These are phyloP conservation scores for Waltiozyma sp. DNA, from an alignment of 1,139 yeast species.

Conservation along the genomic window DNA sequence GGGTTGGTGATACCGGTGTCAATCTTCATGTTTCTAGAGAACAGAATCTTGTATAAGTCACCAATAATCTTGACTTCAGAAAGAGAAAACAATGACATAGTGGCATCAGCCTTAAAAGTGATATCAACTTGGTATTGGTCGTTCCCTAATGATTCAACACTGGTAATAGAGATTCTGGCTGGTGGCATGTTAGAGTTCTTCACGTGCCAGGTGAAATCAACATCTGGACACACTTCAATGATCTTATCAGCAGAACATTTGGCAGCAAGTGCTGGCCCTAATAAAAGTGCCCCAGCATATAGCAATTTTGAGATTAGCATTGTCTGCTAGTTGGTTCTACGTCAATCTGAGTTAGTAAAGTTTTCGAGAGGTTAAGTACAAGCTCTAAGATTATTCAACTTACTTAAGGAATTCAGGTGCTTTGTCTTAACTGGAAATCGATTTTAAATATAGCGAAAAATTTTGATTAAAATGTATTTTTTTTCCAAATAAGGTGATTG, in stretches of 20 bases:
- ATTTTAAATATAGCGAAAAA: no score
- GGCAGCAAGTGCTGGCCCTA: not conserved
- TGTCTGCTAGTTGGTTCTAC: not conserved
- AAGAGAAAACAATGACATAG: constrained; percentile 6
- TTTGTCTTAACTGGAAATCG: no score
- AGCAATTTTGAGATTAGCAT: not conserved
- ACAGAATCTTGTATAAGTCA: constrained; percentile 5
- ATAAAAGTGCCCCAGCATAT: not conserved
- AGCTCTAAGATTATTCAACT: no score
- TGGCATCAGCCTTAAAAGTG: constrained; percentile 19
- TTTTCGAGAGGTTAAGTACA: no score
- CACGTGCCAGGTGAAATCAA: constrained; percentile 19
- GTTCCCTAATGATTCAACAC: constrained; percentile 2
- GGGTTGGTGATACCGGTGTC: constrained; percentile 6
- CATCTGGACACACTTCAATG: constrained; percentile 9
- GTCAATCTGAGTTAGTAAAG: no score
- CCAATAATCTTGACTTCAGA: constrained; percentile 12
- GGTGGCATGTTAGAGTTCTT: constrained; percentile 8
- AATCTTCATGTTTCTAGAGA: constrained; percentile 8
- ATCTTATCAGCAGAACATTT: constrained; percentile 1
- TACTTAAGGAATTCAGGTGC: no score
- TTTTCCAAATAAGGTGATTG: no score
- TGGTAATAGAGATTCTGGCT: constrained; percentile 16
- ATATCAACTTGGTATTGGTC: constrained; percentile 15
- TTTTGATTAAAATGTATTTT: no score